Conservation (phyloP, 2,329 filamentous ascomycete species). For the Neonectria hederae region DNA sequence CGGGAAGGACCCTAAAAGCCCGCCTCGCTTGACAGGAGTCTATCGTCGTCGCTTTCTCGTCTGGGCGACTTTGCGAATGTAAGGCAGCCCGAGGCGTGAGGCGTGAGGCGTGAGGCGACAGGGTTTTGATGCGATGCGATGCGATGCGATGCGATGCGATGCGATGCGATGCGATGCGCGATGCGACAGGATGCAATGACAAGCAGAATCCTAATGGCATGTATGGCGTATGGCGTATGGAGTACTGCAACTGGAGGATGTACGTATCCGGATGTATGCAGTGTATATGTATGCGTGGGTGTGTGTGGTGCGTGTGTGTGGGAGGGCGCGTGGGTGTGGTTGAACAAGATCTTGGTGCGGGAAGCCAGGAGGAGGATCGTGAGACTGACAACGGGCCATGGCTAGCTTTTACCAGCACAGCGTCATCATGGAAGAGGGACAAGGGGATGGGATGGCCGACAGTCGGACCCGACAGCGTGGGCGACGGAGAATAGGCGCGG, state of each 20-base stretch:
- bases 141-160: conserved; percentile 34
- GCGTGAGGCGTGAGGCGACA: conserved; percentile 19
- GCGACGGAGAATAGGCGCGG: conserved; percentile 10
- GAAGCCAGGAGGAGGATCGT: conserved; percentile 20
- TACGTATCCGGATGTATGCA: conserved; percentile 8
- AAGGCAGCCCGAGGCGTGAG: conserved; percentile 21
- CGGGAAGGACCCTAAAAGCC: conserved; percentile 17
- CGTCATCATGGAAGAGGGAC: conserved; percentile 19
- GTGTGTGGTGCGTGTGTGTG: background rate
- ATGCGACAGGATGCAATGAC: conserved; percentile 16
- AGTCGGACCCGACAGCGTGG: conserved; percentile 25
- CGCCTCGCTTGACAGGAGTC: conserved; percentile 22
- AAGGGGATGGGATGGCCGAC: conserved; percentile 12
- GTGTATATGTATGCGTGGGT: background rate
- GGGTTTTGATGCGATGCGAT: conserved; percentile 26
- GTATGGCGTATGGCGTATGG: conserved; percentile 21
- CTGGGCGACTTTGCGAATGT: conserved; percentile 24
- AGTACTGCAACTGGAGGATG: background rate
- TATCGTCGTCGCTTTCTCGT: conserved; percentile 35
- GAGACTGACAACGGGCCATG: conserved; percentile 22
- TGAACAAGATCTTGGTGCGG: conserved; percentile 15
- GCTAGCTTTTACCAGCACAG: conserved; percentile 23
- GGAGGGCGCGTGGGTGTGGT: conserved; percentile 14
- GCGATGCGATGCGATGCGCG: conserved; percentile 27
- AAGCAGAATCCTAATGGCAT: conserved; percentile 30